phyloP scores from a whole-genome alignment of 148 eudicot species.

The Pouteria glomerata region DNA sequence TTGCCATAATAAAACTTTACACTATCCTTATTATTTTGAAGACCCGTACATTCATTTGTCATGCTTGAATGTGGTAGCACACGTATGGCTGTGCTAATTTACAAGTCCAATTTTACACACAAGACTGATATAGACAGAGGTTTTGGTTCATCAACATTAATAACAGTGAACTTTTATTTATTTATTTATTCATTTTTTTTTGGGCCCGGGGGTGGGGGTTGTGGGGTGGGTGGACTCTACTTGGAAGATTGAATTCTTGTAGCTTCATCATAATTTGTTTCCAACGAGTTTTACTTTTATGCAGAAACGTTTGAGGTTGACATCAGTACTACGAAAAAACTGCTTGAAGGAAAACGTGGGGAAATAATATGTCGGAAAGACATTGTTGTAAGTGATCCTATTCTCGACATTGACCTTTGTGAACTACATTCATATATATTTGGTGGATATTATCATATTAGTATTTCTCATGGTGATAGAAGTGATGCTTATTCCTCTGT shows the following conservation, averaged over 20 bases:
- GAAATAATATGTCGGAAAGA: constrained; percentile 52
- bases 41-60: too few relatives aligned
- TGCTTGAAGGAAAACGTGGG: constrained; percentile 77
- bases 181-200: too few relatives aligned
- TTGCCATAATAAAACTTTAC: too few relatives aligned
- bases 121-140: background rate
- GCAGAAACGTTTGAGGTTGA: constrained; percentile 80
- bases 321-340: constrained; percentile 71
- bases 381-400: constrained; percentile 53
- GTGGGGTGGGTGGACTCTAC: background rate
- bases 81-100: background rate
- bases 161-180: background rate
- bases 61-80: background rate
- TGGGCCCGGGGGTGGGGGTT: background rate
- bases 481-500: background rate
- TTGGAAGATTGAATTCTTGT: too few relatives aligned
- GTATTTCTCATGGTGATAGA: background rate
- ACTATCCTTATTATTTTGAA: background rate
- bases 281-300: background rate
- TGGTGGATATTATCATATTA: background rate
- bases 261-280: background rate
- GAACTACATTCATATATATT: background rate
- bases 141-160: background rate
- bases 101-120: background rate
- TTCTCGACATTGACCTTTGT: background rate